Conservation (phyloP, 2,329 filamentous ascomycete species). For the Colletotrichum truncatum region DNA sequence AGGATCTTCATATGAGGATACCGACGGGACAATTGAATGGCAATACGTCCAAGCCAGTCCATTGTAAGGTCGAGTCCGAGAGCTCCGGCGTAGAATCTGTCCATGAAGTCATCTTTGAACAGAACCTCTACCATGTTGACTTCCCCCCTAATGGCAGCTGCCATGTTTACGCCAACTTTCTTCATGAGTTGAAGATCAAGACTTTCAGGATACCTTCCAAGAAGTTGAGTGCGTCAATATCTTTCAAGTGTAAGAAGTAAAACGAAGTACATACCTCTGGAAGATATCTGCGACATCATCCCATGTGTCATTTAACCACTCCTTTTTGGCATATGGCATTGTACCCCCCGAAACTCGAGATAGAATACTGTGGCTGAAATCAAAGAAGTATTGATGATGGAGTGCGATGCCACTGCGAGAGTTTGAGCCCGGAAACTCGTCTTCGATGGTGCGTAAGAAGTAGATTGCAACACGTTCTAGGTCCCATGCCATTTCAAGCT, state of each 20-base stretch:
- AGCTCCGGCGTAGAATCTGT: not conserved
- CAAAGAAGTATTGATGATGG: not conserved
- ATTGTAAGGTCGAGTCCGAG: not conserved
- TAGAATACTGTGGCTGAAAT: not conserved
- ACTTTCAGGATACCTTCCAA: not conserved
- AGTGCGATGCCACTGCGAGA: not conserved
- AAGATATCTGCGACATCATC: not conserved
- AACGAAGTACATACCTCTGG: too few species aligned
- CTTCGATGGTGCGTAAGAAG: not conserved
- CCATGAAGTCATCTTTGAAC: not conserved
- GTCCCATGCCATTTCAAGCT: not conserved
- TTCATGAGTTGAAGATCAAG: not conserved
- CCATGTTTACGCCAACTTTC: not conserved
- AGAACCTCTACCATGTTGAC: not conserved
- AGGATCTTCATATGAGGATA: conserved; percentile 35
- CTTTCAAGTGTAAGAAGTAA: too few species aligned
- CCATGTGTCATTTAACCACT: not conserved
- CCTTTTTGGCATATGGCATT: not conserved
- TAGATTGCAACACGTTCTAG: not conserved
- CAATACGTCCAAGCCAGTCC: not conserved
- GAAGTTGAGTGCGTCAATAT: too few species aligned
- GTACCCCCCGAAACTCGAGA: not conserved
- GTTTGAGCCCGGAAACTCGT: not conserved
- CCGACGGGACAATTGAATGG: conserved; percentile 6
- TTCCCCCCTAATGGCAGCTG: not conserved